A percentile compares a stretch with the other conserved stretches of the same genome.
Evolutionary conservation across 805 yeast species (phyloP).

Genomic region (Teunomyces atbi): DNA sequence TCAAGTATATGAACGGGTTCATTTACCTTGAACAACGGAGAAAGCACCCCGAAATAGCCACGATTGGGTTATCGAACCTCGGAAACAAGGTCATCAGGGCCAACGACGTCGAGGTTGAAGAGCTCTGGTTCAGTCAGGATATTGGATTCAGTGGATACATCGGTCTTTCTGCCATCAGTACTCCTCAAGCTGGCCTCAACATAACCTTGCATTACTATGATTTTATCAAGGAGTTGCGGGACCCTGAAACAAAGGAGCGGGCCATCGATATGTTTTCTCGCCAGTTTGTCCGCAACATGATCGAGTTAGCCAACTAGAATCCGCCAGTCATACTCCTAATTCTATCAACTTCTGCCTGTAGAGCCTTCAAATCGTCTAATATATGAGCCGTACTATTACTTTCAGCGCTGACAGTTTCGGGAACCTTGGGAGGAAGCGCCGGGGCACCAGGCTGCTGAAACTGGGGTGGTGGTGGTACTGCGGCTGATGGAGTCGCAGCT

Average conservation of each 20-base stretch:
- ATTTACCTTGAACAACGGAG: not conserved
- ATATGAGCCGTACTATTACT: constrained; percentile 48
- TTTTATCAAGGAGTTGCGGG: constrained; percentile 6
- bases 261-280: constrained; percentile 2
- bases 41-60: constrained; percentile 6
- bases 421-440: constrained; percentile 2
- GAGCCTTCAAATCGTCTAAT: constrained; percentile 60
- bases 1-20: not conserved
- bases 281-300: not conserved
- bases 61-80: constrained; percentile 20
- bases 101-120: constrained; percentile 9
- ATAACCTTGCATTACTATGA: constrained; percentile 12
- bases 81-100: constrained; percentile 12
- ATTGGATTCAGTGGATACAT: constrained; percentile 14
- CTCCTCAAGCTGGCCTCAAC: constrained; percentile 16
- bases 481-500: constrained; percentile 2
- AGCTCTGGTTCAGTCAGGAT: constrained; percentile 19
- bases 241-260: not conserved
- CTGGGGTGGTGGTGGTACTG: constrained; percentile 19
- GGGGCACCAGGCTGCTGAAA: constrained; percentile 25
- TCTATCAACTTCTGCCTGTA: constrained; percentile 69
- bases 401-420: constrained; percentile 2
- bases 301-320: constrained; percentile 18
- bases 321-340: constrained; percentile 48
- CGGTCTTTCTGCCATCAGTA: constrained; percentile 12